Conservation (phyloP, 1,284 basidiomycete species). For the Microbotryum silenes-acaulis region DNA sequence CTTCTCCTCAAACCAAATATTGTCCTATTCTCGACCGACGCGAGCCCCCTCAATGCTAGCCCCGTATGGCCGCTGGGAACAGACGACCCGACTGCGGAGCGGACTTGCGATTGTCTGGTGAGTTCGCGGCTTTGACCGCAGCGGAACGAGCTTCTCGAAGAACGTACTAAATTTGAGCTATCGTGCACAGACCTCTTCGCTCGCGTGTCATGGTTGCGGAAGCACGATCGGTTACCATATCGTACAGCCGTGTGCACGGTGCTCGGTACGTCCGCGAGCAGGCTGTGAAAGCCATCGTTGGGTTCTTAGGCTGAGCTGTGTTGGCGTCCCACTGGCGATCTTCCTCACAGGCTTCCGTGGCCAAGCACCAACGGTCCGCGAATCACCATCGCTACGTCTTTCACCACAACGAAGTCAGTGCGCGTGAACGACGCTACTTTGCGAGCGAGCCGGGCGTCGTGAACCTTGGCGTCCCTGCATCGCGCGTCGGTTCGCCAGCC, state of each 20-base stretch:
- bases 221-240: conserved; percentile 53
- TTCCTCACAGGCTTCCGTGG: conserved; percentile 40
- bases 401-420: conserved; percentile 66
- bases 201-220: conserved; percentile 75
- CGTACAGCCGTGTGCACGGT: conserved; percentile 50
- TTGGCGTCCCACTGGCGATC: conserved; percentile 23
- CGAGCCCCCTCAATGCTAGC: conserved; percentile 65
- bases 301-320: neutral
- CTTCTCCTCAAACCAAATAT: conserved; percentile 71
- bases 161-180: neutral
- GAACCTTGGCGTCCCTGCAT: conserved; percentile 1
- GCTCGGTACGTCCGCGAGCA: conserved; percentile 46
- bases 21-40: conserved; percentile 74
- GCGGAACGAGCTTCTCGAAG: neutral
- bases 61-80: conserved; percentile 33
- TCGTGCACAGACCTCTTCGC: conserved; percentile 50
- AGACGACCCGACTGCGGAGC: conserved; percentile 47
- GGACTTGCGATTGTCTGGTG: conserved; percentile 56
- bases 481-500: conserved; percentile 1
- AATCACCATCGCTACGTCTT: conserved; percentile 85
- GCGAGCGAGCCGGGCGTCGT: conserved; percentile 61
- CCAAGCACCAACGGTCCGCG: conserved; percentile 47
- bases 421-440: conserved; percentile 62
- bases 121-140: neutral
- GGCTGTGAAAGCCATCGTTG: neutral